Percentiles rank a stretch among this genome's conserved stretches.
Evolutionary conservation across 306 rosid genomes (phyloP).

Genomic region (Lotus japonicus): DNA sequence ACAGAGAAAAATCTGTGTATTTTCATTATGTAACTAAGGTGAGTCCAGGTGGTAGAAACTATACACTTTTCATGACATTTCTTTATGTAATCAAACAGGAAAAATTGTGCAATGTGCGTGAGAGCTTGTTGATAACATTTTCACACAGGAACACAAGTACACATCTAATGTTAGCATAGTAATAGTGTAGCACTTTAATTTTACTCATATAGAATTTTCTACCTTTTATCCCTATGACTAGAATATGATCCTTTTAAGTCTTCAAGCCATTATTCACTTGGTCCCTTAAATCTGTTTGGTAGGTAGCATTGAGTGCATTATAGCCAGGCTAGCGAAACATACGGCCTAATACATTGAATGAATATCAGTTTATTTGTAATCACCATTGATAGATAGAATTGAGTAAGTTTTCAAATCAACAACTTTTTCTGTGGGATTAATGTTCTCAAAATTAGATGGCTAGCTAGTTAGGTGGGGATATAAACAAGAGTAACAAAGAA

Average conservation of each 20-base stretch:
- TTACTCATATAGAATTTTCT: background rate
- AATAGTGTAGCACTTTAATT: too few relatives aligned
- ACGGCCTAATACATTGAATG: slow-evolving; percentile 6
- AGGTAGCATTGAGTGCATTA: slow-evolving; percentile 10
- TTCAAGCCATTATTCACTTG: slow-evolving; percentile 13
- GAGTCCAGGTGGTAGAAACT: background rate
- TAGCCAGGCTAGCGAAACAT: background rate
- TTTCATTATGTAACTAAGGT: too few relatives aligned
- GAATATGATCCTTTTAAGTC: background rate
- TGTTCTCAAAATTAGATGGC: background rate
- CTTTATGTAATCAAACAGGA: background rate
- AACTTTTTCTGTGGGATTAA: slow-evolving; percentile 1
- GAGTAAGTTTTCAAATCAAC: background rate
- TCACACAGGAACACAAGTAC: too few relatives aligned
- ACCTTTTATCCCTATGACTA: background rate
- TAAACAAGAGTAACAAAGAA: background rate
- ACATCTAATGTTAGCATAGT: background rate
- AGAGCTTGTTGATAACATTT: too few relatives aligned
- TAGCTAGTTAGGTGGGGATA: background rate
- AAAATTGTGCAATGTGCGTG: background rate
- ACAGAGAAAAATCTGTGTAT: background rate
- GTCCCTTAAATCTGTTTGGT: slow-evolving; percentile 12
- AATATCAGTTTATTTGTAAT: too few relatives aligned
- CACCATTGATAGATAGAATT: background rate
- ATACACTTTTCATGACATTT: background rate